Base-by-base conservation (phyloP, 1,284 basidiomycete genomes). In the Spongispora temasekensis region DNA sequence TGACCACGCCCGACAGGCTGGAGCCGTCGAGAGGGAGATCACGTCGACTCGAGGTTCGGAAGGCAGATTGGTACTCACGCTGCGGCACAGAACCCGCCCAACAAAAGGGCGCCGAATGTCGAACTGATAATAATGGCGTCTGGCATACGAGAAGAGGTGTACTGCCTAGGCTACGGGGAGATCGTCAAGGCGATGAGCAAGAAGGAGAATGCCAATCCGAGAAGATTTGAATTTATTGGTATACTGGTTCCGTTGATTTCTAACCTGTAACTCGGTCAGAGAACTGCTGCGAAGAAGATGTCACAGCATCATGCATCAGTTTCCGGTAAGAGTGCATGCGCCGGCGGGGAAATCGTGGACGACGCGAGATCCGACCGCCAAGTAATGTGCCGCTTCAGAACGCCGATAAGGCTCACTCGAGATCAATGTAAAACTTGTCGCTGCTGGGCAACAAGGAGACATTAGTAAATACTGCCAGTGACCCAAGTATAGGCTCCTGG, bases 1-100 rank as follows among this genome's bases (percentile, higher is more conserved):
- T 64, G 5, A 78, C 79, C n/a, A 80, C 65, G 21, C 81, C 81
- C 4, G 79, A 79, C 53, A 83, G 72, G 9, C 81, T 83, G 55
- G 13, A 55, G 48, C 7, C 15, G 31, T 57, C 21, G 48, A 5
- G 27, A 23, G 4, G 25, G 34, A 15, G 54, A 53, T 32, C 2
- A n/a, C 10, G 13, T 17, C 51, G 9, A 46, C 31, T 31, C 5
- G 19, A 31, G 6, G 7, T 51, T 31, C 17, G 31, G 15, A 2
- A 30, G 7, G n/a, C n/a, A n/a, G 19, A 31, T 3, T 2, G 27
- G 35, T 5, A 60, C 63, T 57, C 37, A 76, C 80, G 35, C 64
- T 71, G 81, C 73, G 21, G 80, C 80, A 35, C 76, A 61, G 51
- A 82, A 70, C 34, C 75, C 78, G 19, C 81, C 81, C 6, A 80